Evolutionary conservation across 805 yeast species (phyloP), one percentile per base, ranked within the genome.

Genomic region (Dipodascus geniculatus): DNA sequence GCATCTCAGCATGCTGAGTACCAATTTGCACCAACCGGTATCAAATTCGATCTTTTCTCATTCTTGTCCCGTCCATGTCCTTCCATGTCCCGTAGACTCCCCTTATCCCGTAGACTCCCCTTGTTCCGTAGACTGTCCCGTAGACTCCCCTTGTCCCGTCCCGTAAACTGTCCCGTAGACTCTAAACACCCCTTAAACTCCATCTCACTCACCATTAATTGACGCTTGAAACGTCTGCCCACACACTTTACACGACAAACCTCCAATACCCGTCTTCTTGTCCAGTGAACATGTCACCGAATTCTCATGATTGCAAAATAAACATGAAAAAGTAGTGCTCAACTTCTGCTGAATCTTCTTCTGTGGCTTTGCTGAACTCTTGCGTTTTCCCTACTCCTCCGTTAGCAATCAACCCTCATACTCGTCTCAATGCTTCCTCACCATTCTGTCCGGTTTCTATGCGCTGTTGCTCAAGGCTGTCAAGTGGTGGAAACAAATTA

Each of bases 241-340:
- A 67, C 99, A 91, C 33, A 89, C 84, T 65, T 93, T 93, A 68
- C 99, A 91, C 58, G 79, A 81, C 55, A 93, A 70, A 22, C 84
- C 80, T 22, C 98, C 99, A 49, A 91, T 77, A 55, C 86, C 82
- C 57, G 83, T 75, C 68, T 85, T 87, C 71, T 88, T 91, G 68
- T 91, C 98, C 68, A 91, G 68, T 6, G 86, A 79, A 66, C 97
- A 90, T 44, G 84, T 78, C 47, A 91, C 96, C 1, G 96, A 84
- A 61, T 84, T 83, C 65, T 91, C 98, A 71, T 91, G 98, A 68
- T 91, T 91, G 70, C 99, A 91, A 68, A 91, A 91, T 54, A 93
- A 73, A 71, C 99, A 91, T 51, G 91, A 82, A 72, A 90, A 90
- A 55, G 85, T 79, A 2, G 88, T 80, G 55, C 88, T 95, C 58